Evolutionary conservation across 225 moss, liverwort and hornwort species (phyloP), one percentile per base, ranked within the genome.

Genomic region (Bryum argenteum): DNA sequence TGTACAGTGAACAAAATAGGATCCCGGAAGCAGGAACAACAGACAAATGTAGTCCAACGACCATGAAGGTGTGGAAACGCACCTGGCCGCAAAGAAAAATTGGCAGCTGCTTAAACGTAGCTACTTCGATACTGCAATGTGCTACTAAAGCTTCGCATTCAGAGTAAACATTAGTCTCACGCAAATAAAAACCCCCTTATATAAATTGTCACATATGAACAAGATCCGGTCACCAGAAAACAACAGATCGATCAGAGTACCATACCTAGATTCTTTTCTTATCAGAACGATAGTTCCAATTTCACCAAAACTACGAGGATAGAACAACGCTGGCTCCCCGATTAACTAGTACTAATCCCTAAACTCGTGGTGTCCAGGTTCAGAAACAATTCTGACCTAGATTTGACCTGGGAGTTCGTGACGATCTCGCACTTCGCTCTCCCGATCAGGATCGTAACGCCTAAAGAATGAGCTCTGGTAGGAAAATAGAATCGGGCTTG

Each of bases 341-440:
- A 58, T 19, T 55, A 55, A 42, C 42, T n/a, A 14, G 28, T 56
- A 65, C 8, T 16, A 58, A 66, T 48, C 74, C 65, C 66, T 74
- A 57, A 74, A 66, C 48, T 48, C 47, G 22, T 66, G 4, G 57
- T 17, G 58, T 20, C 45, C 57, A 48, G 74, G 65, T 23, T 57
- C 12, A 20, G 48, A 65, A 47, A 47, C 47, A 44, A 65, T 66
- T 66, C 74, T 22, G 47, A 58, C 45, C 37, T 47, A 56, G 21
- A 5, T 57, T 33, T 45, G 57, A 56, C 47, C 66, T 66, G 38
- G 58, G 48, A 65, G 48, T 48, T 66, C 38, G 58, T 47, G 48
- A 66, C 47, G 66, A 66, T 66, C 74, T 74, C 66, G 22, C 21
- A 74, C 38, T 65, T 58, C 66, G 12, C 16, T 74, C 45, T 37